Percentiles rank a stretch among this genome's conserved stretches.
phyloP scores from a whole-genome alignment of 805 yeast genomes.

The Naumovozyma dairenensis region DNA sequence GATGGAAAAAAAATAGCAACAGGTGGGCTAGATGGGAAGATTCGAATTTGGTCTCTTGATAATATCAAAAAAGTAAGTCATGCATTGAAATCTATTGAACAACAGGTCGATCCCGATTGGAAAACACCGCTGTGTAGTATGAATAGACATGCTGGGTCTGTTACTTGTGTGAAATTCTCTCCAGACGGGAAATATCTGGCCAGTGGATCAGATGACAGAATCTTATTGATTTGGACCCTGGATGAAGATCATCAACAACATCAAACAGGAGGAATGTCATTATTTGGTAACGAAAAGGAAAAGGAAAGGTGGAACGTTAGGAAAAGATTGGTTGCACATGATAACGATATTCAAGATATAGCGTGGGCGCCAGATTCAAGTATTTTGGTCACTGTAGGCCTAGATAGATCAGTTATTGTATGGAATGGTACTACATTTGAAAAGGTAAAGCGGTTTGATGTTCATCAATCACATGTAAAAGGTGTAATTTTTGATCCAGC shows the following conservation, averaged over 20 bases:
- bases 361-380: constrained; percentile 97
- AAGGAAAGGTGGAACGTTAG: constrained; percentile 91
- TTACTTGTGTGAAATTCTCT: constrained; percentile 84
- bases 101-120: constrained; percentile 12
- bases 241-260: constrained; percentile 47
- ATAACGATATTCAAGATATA: constrained; percentile 93
- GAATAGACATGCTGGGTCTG: constrained; percentile 96
- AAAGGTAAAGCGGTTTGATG: constrained; percentile 76
- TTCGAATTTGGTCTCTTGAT: constrained; percentile 74
- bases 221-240: constrained; percentile 83
- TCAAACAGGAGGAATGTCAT: no score
- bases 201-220: constrained; percentile 91
- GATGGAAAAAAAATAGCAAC: constrained; percentile 84
- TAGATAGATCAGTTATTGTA: constrained; percentile 83
- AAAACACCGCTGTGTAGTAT: constrained; percentile 68
- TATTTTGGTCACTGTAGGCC: constrained; percentile 83
- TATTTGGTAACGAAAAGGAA: constrained; percentile 68
- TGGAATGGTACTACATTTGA: constrained; percentile 92
- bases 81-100: constrained; percentile 9
- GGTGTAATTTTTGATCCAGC: constrained; percentile 98
- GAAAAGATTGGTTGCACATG: constrained; percentile 89
- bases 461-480: constrained; percentile 90
- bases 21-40: constrained; percentile 90
- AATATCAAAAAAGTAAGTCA: constrained; percentile 36
- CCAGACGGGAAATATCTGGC: constrained; percentile 89